A percentile compares a stretch with the other conserved stretches of the same genome.
Evolutionary conservation across 257 asterid genomes (phyloP).

Genomic region (Mitragyna speciosa): DNA sequence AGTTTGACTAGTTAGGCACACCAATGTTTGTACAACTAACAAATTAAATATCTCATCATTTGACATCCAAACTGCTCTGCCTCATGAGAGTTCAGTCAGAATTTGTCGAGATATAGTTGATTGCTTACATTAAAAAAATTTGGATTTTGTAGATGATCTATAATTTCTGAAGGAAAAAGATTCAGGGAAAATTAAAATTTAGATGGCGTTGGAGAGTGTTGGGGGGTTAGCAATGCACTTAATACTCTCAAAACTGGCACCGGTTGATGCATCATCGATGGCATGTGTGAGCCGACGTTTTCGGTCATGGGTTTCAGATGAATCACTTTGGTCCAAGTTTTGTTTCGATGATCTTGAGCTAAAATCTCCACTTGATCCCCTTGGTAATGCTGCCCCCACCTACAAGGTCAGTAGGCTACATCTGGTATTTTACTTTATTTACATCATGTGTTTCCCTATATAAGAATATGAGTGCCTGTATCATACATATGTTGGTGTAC

Average conservation of each 20-base stretch:
- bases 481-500: too few species aligned
- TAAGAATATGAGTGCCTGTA: background rate
- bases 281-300: slow-evolving; percentile 59
- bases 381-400: slow-evolving; percentile 51
- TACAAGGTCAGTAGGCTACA: slow-evolving; percentile 48
- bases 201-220: slow-evolving; percentile 62
- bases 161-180: background rate
- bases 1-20: too few species aligned
- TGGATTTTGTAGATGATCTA: background rate
- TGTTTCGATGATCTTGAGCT: slow-evolving; percentile 66
- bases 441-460: background rate
- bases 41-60: too few species aligned
- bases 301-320: slow-evolving; percentile 69
- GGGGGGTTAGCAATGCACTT: slow-evolving; percentile 71
- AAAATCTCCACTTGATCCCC: slow-evolving; percentile 62
- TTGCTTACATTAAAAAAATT: too few species aligned
- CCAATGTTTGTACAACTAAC: too few species aligned
- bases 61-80: too few species aligned
- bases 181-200: background rate
- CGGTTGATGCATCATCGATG: slow-evolving; percentile 56
- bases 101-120: too few species aligned
- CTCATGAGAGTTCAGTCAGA: too few species aligned
- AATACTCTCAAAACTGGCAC: slow-evolving; percentile 63
- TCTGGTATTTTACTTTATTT: too few species aligned
- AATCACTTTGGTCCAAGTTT: slow-evolving; percentile 68